Evolutionary conservation across 2,329 filamentous ascomycete genomes (phyloP).

Genomic region (Onygenales sp.): DNA sequence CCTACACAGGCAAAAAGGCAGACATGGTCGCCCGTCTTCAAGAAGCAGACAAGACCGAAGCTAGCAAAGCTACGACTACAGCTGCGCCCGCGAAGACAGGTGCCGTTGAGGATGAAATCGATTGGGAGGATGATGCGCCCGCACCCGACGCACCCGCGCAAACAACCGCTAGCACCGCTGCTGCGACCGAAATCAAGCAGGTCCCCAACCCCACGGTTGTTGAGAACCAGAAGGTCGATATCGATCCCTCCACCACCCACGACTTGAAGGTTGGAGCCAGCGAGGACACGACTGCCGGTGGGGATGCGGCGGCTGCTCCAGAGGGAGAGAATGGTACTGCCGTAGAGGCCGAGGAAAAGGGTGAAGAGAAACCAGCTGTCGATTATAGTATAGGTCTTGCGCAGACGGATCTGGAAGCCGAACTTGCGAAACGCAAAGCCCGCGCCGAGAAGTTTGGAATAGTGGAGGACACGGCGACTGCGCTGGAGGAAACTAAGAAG

Average conservation of each 20-base stretch:
- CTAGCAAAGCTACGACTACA: slow-evolving; percentile 12
- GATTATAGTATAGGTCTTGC: slow-evolving; percentile 35
- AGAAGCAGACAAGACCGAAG: slow-evolving; percentile 37
- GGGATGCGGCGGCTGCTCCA: slow-evolving; percentile 4
- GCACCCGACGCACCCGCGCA: slow-evolving; percentile 18
- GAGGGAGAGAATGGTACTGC: slow-evolving; percentile 10
- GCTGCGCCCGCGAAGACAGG: slow-evolving; percentile 9
- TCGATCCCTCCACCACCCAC: slow-evolving; percentile 28
- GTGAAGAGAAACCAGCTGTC: slow-evolving; percentile 21
- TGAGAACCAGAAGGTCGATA: slow-evolving; percentile 30
- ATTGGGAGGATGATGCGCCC: slow-evolving; percentile 33
- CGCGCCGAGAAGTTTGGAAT: slow-evolving; percentile 42
- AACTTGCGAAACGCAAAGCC: slow-evolving; percentile 39
- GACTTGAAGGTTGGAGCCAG: slow-evolving; percentile 28
- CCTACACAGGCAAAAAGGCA: slow-evolving; percentile 41
- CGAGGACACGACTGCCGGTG: slow-evolving; percentile 10
- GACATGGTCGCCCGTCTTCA: slow-evolving; percentile 39
- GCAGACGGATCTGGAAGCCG: slow-evolving; percentile 35
- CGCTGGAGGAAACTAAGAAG: slow-evolving; percentile 34
- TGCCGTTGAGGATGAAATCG: slow-evolving; percentile 34
- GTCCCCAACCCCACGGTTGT: slow-evolving; percentile 30
- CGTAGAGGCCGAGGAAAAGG: slow-evolving; percentile 9
- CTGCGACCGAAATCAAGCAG: slow-evolving; percentile 20
- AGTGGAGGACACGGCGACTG: slow-evolving; percentile 29
- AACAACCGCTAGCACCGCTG: slow-evolving; percentile 22